These are phyloP conservation scores for Ascoidea asiatica DNA, from an alignment of 805 yeast genomes.

Conservation along the genomic window DNA sequence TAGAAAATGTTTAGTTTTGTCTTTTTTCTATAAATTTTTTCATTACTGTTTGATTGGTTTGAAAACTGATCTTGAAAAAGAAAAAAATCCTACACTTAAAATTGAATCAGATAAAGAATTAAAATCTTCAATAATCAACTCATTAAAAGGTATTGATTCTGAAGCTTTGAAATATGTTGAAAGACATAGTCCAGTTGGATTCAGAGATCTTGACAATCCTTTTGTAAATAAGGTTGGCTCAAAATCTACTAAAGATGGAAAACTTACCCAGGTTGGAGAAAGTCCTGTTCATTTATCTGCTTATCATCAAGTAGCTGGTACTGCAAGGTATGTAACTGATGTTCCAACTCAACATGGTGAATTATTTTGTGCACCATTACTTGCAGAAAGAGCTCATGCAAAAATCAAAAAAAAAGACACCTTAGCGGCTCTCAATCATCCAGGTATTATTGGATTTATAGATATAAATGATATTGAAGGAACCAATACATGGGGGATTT, in stretches of 20 bases:
- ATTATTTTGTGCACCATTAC: conserved; percentile 28
- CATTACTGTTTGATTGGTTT: conserved; percentile 17
- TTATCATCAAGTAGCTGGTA: conserved; percentile 32
- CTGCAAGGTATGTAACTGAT: conserved; percentile 31
- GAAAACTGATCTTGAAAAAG: not conserved
- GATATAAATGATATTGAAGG: conserved; percentile 26
- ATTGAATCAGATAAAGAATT: not conserved
- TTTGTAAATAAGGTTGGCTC: conserved; percentile 21
- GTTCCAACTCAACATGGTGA: conserved; percentile 28
- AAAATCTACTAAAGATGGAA: too few species aligned
- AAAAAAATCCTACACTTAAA: not conserved
- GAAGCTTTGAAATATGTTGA: conserved; percentile 22
- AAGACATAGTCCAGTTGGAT: conserved; percentile 23
- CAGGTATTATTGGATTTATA: conserved; percentile 27
- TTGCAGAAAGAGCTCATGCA: conserved; percentile 29
- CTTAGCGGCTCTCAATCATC: conserved; percentile 21
- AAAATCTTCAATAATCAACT: conserved; percentile 3
- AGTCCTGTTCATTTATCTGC: conserved; percentile 31
- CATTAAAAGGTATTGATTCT: conserved; percentile 15
- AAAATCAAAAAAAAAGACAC: conserved; percentile 26
- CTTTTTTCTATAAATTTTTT: conserved; percentile 31
- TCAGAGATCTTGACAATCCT: conserved; percentile 24
- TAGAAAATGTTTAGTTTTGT: conserved; percentile 27
- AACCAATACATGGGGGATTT: conserved; percentile 30
- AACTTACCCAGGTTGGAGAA: too few species aligned